Evolutionary conservation across 1,284 basidiomycete genomes (phyloP), one percentile per base, ranked within the genome.

Genomic region (Sparassis latifolia): DNA sequence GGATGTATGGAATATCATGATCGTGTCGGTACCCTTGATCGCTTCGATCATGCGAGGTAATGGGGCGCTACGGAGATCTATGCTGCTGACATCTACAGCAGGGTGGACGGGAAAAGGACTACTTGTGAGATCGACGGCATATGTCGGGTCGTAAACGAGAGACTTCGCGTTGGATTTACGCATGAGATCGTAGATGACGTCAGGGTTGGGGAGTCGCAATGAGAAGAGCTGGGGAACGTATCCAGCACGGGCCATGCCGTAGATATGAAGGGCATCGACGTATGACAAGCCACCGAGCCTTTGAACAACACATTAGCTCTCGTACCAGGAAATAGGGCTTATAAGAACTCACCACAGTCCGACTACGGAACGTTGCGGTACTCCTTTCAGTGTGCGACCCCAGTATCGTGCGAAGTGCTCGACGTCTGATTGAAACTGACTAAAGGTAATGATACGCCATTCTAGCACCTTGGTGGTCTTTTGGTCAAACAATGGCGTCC

Each of bases 201-300:
- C 71, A 33, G 84, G 81, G 56, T 81, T 85, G 28, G 84, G 81
- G 32, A 87, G 74, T 27, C 82, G 77, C 54, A 87, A 70, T 62
- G 82, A 83, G 70, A 86, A 85, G 10, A 87, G 64, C 56, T 87
- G 84, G 0, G 84, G 84, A 54, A 86, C 70, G 61, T 78, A 87
- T 2, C 84, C 84, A 3, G 84, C 84, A 58, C 84, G 71, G 3
- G 81, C 79, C 44, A 87, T 67, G 46, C 79, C 82, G 60, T 86
- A 87, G 54, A 87, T 80, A 56, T 83, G 80, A 33, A 86, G 67
- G 28, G 83, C 74, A 61, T 87, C 84, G 42, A 69, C 64, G 59
- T 86, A 87, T 29, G 77, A 74, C 69, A 82, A 77, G 6, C 84
- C 84, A 38, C 76, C 73, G 35, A 86, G 67, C 84, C 84, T 87